phyloP scores from a whole-genome alignment of 345 rosid genomes.

The Rubroshorea leprosula region DNA sequence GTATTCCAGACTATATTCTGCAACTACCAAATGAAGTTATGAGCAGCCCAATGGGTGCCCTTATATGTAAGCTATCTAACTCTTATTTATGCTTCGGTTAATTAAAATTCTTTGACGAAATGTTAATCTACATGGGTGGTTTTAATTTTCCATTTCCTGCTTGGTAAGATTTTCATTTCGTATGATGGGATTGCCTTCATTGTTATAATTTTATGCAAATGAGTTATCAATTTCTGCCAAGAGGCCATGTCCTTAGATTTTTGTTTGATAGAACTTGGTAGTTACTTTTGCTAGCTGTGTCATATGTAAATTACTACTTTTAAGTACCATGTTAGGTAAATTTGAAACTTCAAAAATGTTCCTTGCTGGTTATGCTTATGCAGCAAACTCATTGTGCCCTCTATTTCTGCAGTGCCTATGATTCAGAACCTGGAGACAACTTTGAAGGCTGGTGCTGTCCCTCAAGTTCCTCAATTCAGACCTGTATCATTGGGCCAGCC shows the following conservation, averaged over 20 bases:
- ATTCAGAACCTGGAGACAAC: constrained; percentile 79
- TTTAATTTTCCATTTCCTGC: no score
- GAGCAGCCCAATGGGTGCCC: constrained; percentile 93
- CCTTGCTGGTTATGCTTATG: not conserved
- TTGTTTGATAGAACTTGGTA: no score
- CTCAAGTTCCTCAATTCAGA: constrained; percentile 80
- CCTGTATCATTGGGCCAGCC: constrained; percentile 31
- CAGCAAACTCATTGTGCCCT: not conserved
- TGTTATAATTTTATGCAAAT: no score
- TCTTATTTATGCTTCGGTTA: not conserved
- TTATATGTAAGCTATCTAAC: constrained; percentile 53
- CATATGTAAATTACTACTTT: no score
- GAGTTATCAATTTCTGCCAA: no score
- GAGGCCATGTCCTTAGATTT: no score
- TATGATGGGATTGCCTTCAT: not conserved
- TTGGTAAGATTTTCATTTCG: no score
- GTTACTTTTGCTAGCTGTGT: no score
- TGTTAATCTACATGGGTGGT: not conserved
- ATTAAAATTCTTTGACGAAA: not conserved
- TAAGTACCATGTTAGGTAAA: no score
- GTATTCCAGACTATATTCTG: constrained; percentile 81
- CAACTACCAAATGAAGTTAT: constrained; percentile 81
- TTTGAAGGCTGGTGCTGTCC: constrained; percentile 75
- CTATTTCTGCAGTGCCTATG: constrained; percentile 76
- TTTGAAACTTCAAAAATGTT: no score